phyloP scores from a whole-genome alignment of 179 eudicot species.

The Kewa caespitosa region DNA sequence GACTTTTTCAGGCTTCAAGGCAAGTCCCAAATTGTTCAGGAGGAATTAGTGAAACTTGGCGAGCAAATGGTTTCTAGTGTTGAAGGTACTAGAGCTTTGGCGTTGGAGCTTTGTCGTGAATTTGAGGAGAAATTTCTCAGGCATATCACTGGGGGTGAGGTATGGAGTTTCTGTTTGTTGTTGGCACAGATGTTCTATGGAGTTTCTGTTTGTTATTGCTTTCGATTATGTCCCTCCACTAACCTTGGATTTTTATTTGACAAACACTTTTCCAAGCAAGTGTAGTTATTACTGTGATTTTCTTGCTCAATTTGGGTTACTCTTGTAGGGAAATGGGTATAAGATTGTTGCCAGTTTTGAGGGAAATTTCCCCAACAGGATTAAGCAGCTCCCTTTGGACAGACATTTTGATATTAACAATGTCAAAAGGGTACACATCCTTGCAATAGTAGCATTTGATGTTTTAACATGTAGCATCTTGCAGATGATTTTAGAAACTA shows the following conservation, averaged over 20 bases:
- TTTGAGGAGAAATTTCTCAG: conserved; percentile 96
- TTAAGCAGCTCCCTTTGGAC: conserved; percentile 96
- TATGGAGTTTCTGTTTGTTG: conserved; percentile 32
- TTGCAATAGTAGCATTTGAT: not conserved
- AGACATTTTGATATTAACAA: conserved; percentile 95
- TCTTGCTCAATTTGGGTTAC: conserved; percentile 8
- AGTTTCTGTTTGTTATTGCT: not conserved
- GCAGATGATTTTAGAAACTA: not conserved
- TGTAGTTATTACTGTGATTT: not conserved
- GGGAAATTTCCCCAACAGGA: conserved; percentile 95
- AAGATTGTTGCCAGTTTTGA: conserved; percentile 99
- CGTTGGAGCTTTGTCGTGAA: conserved; percentile 97
- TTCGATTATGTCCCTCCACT: not conserved
- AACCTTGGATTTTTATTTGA: not conserved
- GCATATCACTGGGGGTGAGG: conserved; percentile 95
- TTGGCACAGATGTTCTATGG: conserved; percentile 1
- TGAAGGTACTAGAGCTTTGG: conserved; percentile 94
- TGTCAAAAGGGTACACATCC: conserved; percentile 83
- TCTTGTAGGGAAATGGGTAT: conserved; percentile 82
- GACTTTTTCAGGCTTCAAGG: conserved; percentile 82
- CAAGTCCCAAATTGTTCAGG: conserved; percentile 91
- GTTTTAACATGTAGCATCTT: not conserved
- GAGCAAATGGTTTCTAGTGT: conserved; percentile 83
- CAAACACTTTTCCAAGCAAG: not conserved
- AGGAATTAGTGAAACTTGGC: conserved; percentile 91